Base-by-base conservation (phyloP, 164 flowering plant species). In the Macadamia tetraphylla region DNA sequence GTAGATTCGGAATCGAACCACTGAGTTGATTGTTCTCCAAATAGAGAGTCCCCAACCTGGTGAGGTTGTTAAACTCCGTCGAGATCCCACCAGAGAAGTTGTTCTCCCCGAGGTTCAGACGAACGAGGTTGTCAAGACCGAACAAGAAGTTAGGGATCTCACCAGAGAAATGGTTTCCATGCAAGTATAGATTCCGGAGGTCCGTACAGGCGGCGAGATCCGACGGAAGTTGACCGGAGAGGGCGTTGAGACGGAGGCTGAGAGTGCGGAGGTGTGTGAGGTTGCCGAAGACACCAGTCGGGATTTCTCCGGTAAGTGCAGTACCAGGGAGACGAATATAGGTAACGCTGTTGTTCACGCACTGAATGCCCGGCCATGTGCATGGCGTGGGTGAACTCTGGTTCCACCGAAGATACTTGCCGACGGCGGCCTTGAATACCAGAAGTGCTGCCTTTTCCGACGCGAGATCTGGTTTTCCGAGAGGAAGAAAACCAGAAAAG, bases 321-420 rank as follows among this genome's bases (percentile, higher is more conserved):
- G 58, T 58, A 6, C 85, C 98, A 51, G 98, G 98, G 12, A 92
- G 86, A 29, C 85, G 87, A 32, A 92, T 81, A 29, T 8, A 82
- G 9, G 74, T 60, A 49, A 92, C 93, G 31, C 83, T 78, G 62
- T 73, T 69, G 52, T 59, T 42, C 59, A 82, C 76, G 76, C 98
- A 92, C 0, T 0, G 0, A 1, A 92, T 86, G 0, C 96, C 96
- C 10, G 71, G 61, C 96, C 96, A 92, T 0, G 6, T 6, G 69
- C 96, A 92, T 0, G 87, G 85, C 32, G 64, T 57, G 0, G 60
- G 6, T 4, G 44, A 32, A 51, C 80, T 67, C 13, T 30, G 48
- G 68, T 87, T 84, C 98, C 98, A 93, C 43, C 76, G 73, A 11
- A 84, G 68, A 3, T 84, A 79, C 5, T 92, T 93, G 18, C 88